phyloP scores from a whole-genome alignment of 345 rosid genomes.

The Salix exigua region DNA sequence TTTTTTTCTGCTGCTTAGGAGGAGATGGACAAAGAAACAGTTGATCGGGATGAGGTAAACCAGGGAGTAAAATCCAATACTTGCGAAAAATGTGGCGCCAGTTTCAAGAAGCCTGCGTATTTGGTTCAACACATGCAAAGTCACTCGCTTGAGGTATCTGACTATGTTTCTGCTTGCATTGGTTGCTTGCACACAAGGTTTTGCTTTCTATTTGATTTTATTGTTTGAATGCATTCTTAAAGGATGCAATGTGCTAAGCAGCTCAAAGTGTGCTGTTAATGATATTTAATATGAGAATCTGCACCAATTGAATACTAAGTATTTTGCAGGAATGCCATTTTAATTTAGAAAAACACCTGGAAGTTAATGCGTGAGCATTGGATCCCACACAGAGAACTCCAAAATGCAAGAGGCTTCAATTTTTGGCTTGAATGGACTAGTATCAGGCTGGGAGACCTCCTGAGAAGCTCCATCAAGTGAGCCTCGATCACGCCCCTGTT shows the following conservation, averaged over 20 bases:
- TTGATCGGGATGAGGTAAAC: conserved; percentile 23
- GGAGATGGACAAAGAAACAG: conserved; percentile 20
- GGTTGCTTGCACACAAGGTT: neutral
- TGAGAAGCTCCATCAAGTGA: conserved; percentile 92
- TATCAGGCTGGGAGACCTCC: conserved; percentile 99
- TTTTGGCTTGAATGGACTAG: conserved; percentile 69
- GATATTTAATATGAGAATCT: neutral
- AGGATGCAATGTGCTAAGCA: neutral
- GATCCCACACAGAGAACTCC: conserved; percentile 97
- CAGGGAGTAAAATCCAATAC: conserved; percentile 22
- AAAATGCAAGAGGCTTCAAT: conserved; percentile 85
- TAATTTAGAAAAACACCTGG: conserved; percentile 11
- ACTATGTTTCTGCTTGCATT: neutral
- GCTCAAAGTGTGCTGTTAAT: neutral
- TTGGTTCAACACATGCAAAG: conserved; percentile 80
- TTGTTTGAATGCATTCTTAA: neutral
- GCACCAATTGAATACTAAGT: conserved; percentile 5
- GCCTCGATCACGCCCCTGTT: conserved; percentile 78
- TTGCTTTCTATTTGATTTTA: neutral
- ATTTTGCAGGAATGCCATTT: conserved; percentile 46
- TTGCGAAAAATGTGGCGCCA: conserved; percentile 64
- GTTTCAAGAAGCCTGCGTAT: conserved; percentile 76
- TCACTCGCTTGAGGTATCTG: conserved; percentile 68
- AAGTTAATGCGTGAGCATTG: conserved; percentile 84
- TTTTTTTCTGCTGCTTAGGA: conserved; percentile 8